Evolutionary conservation across 192 early-diverging fungal species (phyloP).

Genomic region (Gryganskiella cystojenkinii): DNA sequence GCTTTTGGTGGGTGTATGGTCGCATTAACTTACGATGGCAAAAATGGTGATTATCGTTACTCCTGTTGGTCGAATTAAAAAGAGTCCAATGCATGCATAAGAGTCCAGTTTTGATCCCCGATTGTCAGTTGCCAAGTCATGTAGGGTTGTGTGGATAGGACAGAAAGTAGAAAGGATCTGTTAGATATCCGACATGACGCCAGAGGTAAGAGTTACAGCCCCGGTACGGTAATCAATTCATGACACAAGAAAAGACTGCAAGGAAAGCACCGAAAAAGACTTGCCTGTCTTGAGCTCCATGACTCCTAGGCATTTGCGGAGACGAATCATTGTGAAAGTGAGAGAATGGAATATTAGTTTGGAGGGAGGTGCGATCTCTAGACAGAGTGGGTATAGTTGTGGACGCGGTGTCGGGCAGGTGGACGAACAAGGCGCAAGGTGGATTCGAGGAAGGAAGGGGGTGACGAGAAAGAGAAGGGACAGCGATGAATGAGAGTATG

Average conservation of each 20-base stretch:
- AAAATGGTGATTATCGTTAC: slow-evolving; percentile 50
- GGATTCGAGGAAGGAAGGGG: background rate
- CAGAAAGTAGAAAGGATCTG: background rate
- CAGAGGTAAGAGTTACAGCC: no score
- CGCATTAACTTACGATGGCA: slow-evolving; percentile 33
- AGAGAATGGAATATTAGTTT: background rate
- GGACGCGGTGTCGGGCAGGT: background rate
- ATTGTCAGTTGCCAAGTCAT: no score
- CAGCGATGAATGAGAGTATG: no score
- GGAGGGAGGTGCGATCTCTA: background rate
- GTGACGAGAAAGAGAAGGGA: background rate
- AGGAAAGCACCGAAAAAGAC: no score
- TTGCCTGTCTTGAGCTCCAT: slow-evolving; percentile 53
- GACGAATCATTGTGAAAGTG: slow-evolving; percentile 34
- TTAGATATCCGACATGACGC: background rate
- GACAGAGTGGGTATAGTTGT: background rate
- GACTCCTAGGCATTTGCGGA: slow-evolving; percentile 47
- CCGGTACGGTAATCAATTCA: no score
- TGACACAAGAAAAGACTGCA: no score
- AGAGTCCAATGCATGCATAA: background rate
- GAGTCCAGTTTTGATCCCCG: background rate
- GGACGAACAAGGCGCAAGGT: background rate
- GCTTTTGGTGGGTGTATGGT: background rate
- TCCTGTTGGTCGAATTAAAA: no score
- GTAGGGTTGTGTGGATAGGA: background rate